Base-by-base conservation (phyloP, 2,329 filamentous ascomycete species). In the Scedosporium boydii region DNA sequence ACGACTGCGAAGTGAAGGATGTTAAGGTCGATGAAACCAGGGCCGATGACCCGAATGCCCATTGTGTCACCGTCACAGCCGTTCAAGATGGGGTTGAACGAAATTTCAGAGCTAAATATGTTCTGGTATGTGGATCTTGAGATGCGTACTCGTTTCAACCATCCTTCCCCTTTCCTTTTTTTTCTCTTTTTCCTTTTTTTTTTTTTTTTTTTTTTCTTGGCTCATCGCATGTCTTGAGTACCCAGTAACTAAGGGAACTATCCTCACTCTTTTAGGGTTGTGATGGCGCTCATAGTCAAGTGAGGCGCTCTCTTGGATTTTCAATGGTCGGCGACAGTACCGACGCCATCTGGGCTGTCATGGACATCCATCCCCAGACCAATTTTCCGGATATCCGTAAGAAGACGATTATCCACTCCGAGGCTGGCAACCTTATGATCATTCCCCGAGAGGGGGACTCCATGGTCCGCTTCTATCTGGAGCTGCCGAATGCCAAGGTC, bases 311-410 rank as follows among this genome's bases (percentile, higher is more conserved):
- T 0, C 74, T 84, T 3, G 79, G 80, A 1, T 80, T 80, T 59
- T 77, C 76, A 27, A 87, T 88, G 85, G 63, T 86, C 0, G 85
- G 83, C 38, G 83, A 86, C 67, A 81, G 76, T 61, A 80, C 73
- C 42, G 82, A 86, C 67, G 77, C 80, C 0, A 76, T 86, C 62
- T 85, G 78, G 81, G 81, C 81, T 0, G 81, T 84, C 2, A 80
- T 85, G 68, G 83, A 86, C 66, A 69, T 84, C 12, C 80, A 81
- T 27, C 78, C 80, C 1, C 76, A 74, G 38, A 87, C 84, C 1
- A 73, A 81, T 64, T 87, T 87, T 63, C 84, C 85, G 0, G 85
- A 89, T 65, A 84, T 88, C 60, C 79, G 86, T 58, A 80, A 81
- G 66, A 81, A 84, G 64, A 75, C 73, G 7, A 76, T 81, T 0